phyloP scores from a whole-genome alignment of 2,329 filamentous ascomycete genomes.

The Metarhizium sp. region DNA sequence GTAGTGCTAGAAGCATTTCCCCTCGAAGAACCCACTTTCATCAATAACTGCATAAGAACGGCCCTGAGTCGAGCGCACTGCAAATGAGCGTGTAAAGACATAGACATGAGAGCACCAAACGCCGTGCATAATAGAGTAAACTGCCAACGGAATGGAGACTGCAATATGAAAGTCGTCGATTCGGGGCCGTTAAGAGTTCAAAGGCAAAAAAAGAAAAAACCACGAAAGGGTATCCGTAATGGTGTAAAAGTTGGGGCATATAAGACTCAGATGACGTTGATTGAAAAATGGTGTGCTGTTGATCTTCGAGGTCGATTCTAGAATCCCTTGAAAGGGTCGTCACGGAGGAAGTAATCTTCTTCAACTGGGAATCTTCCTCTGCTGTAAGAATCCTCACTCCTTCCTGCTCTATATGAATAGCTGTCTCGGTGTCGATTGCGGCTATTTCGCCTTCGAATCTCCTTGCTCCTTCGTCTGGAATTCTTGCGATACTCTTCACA shows the following conservation, averaged over 20 bases:
- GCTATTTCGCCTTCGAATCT: conserved; percentile 41
- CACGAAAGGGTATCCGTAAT: conserved; percentile 8
- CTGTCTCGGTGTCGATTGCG: conserved; percentile 45
- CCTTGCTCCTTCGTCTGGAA: conserved; percentile 45
- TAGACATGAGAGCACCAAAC: neutral
- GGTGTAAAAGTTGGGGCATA: conserved; percentile 3
- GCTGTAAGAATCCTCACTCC: conserved; percentile 38
- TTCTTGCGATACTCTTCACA: conserved; percentile 37
- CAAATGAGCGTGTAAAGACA: too few relatives aligned
- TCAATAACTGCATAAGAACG: too few relatives aligned
- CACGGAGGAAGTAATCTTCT: conserved; percentile 45
- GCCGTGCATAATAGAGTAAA: neutral
- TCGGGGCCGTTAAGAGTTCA: neutral
- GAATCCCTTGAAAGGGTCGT: conserved; percentile 55
- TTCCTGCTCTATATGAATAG: conserved; percentile 32
- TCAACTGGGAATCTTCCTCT: conserved; percentile 36
- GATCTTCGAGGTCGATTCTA: conserved; percentile 19
- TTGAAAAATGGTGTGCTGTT: neutral
- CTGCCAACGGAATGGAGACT: neutral
- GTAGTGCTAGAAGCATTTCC: neutral
- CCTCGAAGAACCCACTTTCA: too few relatives aligned
- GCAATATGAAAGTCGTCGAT: neutral
- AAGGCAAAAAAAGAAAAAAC: neutral
- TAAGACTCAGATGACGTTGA: conserved; percentile 1
- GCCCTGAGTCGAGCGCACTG: too few relatives aligned